Conservation (phyloP, 1,284 basidiomycete genomes). For the Austropuccinia psidii region DNA sequence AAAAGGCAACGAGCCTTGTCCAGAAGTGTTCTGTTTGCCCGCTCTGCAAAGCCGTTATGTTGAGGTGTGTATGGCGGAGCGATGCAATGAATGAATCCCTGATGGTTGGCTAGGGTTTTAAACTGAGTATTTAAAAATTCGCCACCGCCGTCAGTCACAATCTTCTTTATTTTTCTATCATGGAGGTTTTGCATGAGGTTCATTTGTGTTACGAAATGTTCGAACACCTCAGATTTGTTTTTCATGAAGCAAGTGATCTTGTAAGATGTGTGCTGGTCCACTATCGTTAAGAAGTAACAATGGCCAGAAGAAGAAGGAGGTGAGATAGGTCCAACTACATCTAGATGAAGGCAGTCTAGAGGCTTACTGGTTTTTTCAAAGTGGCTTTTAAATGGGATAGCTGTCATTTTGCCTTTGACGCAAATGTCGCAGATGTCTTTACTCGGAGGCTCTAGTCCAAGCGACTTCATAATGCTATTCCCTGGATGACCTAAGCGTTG, state of each 20-base stretch:
- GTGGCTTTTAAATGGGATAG: neutral
- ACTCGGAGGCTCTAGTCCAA: no score
- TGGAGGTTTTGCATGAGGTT: neutral
- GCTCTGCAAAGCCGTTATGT: neutral
- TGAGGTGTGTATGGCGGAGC: neutral
- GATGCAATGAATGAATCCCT: neutral
- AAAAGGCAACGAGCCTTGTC: no score
- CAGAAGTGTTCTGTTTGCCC: neutral
- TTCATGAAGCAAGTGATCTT: neutral
- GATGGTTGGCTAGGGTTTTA: neutral
- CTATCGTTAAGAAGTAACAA: neutral
- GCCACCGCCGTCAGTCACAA: neutral
- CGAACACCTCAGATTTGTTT: neutral
- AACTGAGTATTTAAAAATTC: neutral
- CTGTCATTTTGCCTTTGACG: neutral
- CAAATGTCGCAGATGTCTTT: neutral
- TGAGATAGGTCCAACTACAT: neutral
- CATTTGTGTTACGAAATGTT: neutral
- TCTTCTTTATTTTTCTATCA: neutral
- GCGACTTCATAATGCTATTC: no score
- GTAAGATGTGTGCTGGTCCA: neutral
- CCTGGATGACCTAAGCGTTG: no score
- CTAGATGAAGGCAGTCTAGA: neutral
- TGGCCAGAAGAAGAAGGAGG: neutral
- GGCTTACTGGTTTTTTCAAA: neutral